Conservation (phyloP, 1,284 basidiomycete genomes). For the Leucoagaricus sp. region DNA sequence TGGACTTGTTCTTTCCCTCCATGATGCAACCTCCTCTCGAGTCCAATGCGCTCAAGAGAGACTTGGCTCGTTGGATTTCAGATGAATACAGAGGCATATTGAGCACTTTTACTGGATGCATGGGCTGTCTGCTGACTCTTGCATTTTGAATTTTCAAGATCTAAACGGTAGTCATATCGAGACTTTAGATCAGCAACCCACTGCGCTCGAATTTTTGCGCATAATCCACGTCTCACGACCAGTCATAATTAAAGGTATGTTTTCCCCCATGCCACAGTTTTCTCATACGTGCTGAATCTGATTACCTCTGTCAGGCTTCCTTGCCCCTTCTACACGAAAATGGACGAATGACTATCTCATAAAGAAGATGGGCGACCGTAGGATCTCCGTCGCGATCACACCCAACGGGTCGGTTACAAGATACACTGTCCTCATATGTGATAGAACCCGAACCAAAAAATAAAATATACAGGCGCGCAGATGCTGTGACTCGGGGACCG, state of each 20-base stretch:
- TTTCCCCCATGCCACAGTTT: not conserved
- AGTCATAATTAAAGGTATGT: constrained; percentile 69
- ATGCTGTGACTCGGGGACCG: constrained; percentile 64
- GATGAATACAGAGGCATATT: constrained; percentile 55
- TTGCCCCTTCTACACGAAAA: constrained; percentile 38
- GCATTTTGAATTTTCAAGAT: constrained; percentile 43
- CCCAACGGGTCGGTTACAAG: constrained; percentile 75
- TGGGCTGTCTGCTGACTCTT: not conserved
- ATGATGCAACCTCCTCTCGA: constrained; percentile 6
- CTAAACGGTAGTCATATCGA: constrained; percentile 65
- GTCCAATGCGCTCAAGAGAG: constrained; percentile 2
- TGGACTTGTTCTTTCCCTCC: not conserved
- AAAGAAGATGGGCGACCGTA: constrained; percentile 50
- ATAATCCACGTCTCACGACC: constrained; percentile 78
- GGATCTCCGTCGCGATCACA: constrained; percentile 78
- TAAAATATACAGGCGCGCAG: constrained; percentile 62
- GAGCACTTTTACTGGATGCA: too few relatives aligned
- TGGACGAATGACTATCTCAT: constrained; percentile 73
- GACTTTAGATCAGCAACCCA: constrained; percentile 58
- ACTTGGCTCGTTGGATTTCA: constrained; percentile 40
- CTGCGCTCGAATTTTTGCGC: constrained; percentile 72
- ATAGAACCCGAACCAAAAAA: constrained; percentile 6
- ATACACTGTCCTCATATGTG: not conserved
- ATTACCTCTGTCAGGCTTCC: constrained; percentile 33
- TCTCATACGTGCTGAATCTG: not conserved